Evolutionary conservation across 352 stramenopile species (phyloP), one percentile per base, ranked within the genome.

Genomic region (Globisporangium cederbergense): DNA sequence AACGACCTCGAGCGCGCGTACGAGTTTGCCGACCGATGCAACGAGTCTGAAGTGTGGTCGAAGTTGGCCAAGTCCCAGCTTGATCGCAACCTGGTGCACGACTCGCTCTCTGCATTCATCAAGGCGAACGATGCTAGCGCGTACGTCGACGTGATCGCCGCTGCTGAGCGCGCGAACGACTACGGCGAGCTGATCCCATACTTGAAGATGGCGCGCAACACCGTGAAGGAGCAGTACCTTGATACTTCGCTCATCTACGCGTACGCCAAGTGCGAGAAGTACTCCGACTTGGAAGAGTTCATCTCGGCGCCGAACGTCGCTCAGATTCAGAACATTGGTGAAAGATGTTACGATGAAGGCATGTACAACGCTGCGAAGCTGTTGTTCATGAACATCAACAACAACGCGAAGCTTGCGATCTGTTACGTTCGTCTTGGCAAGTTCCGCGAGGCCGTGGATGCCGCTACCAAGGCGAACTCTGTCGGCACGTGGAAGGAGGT

Each of bases 401-500:
- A 99, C 91, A 99, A 99, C 79, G 98, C 98, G 34, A 99, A 99
- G 88, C 88, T 99, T 53, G 97, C 98, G 34, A 97, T 99, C 66
- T 99, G 97, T 85, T 98, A 98, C 75, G 97, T 99, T 62, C 93
- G 98, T 74, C 88, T 99, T 18, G 94, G 96, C 60, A 98, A 99
- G 77, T 99, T 99, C 88, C 86, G 97, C 60, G 98, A 99, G 75
- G 98, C 98, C 56, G 98, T 99, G 69, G 95, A 99, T 65, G 97
- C 98, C 8, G 98, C 98, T 3, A 98, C 93, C 1, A 99, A 99
- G 87, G 98, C 98, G 2, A 99, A 99, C 90, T 95, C 88, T 47
- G 96, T 99, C 50, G 98, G 96, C 45, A 99, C 98, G 52, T 99
- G 98, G 98, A 99, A 99, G 87, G 94, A 99, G 75, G 97, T 99